Evolutionary conservation across 305 asterid species (phyloP).

Genomic region (Solanum hybrid): DNA sequence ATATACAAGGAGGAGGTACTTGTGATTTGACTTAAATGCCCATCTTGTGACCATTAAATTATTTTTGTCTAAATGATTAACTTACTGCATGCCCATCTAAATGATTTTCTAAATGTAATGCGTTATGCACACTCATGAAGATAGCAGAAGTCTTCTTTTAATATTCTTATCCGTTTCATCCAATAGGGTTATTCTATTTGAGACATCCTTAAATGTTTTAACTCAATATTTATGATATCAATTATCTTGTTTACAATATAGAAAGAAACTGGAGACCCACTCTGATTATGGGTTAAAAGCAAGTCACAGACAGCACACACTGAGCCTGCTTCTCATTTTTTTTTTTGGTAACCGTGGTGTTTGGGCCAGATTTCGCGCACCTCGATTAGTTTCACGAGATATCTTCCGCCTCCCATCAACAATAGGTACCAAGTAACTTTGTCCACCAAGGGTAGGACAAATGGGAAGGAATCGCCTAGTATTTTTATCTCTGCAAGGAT

Average conservation of each 20-base stretch:
- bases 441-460: background rate
- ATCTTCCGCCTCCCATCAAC: background rate
- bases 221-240: background rate
- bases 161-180: background rate
- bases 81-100: background rate
- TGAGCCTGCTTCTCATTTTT: background rate
- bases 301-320: background rate
- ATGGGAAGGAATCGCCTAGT: background rate
- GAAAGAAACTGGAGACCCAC: background rate
- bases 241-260: background rate
- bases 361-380: background rate
- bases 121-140: background rate
- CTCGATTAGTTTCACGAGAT: background rate
- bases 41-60: background rate
- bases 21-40: conserved; percentile 1
- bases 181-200: background rate
- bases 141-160: background rate
- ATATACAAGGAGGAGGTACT: conserved; percentile 62
- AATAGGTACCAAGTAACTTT: background rate
- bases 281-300: background rate
- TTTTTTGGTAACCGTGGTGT: background rate
- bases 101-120: background rate
- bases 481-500: background rate
- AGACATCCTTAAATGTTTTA: background rate
- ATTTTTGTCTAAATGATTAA: background rate